Conservation (phyloP, 306 rosid species). For the Vigna trinervia region DNA sequence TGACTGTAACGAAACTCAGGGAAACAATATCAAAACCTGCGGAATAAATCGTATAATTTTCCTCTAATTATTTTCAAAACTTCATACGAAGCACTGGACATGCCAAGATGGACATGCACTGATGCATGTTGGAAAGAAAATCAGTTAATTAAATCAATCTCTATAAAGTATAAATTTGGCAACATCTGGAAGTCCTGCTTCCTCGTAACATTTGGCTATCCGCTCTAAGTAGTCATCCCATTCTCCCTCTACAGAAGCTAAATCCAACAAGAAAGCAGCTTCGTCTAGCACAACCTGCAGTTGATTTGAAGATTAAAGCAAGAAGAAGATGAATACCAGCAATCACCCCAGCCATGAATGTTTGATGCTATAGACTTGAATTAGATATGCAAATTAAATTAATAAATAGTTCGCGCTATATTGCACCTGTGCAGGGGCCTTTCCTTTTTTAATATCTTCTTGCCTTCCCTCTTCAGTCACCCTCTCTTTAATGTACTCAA, state of each 20-base stretch:
- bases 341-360: constrained; percentile 5
- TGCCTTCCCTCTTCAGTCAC: constrained; percentile 89
- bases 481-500: constrained; percentile 87
- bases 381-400: not conserved
- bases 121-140: constrained; percentile 26
- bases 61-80: constrained; percentile 33
- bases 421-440: constrained; percentile 83
- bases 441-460: constrained; percentile 86
- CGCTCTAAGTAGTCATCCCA: constrained; percentile 78
- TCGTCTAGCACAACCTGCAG: constrained; percentile 87
- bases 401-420: constrained; percentile 18
- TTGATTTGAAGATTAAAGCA: constrained; percentile 25
- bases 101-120: constrained; percentile 10
- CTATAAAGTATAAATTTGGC: constrained; percentile 73
- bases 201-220: constrained; percentile 79
- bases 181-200: constrained; percentile 73
- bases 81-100: constrained; percentile 32
- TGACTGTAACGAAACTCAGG: constrained; percentile 20
- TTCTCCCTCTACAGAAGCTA: constrained; percentile 88
- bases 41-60: constrained; percentile 15
- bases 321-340: constrained; percentile 7
- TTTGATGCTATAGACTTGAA: not conserved
- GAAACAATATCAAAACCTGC: constrained; percentile 5
- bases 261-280: constrained; percentile 91
- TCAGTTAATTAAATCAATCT: constrained; percentile 45